phyloP scores from a whole-genome alignment of 2,329 filamentous ascomycete genomes.

The Fusarium sp. region DNA sequence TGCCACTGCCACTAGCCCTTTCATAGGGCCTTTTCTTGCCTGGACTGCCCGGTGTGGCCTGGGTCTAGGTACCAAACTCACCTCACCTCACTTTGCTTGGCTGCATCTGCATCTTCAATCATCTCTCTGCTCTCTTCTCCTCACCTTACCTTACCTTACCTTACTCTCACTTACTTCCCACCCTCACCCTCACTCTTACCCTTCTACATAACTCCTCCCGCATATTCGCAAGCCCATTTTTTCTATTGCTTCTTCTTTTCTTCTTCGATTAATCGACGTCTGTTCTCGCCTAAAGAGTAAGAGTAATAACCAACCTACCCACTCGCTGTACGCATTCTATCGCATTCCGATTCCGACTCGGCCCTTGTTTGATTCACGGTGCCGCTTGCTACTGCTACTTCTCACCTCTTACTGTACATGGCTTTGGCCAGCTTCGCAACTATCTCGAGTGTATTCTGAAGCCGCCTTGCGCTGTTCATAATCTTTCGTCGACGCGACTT shows the following conservation, averaged over 20 bases:
- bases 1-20: constrained; percentile 5
- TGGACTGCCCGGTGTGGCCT: background rate
- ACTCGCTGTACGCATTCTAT: constrained; percentile 13
- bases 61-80: constrained; percentile 14
- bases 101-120: constrained; percentile 41
- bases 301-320: constrained; percentile 26
- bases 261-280: constrained; percentile 23
- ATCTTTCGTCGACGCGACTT: constrained; percentile 32
- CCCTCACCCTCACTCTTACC: constrained; percentile 18
- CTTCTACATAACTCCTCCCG: constrained; percentile 14
- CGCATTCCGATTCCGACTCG: constrained; percentile 31
- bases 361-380: constrained; percentile 29
- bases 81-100: constrained; percentile 31
- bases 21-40: constrained; percentile 9
- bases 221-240: constrained; percentile 11
- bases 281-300: constrained; percentile 21
- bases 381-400: constrained; percentile 21
- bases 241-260: constrained; percentile 10
- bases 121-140: constrained; percentile 17
- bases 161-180: constrained; percentile 14
- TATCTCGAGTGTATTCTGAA: constrained; percentile 9
- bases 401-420: constrained; percentile 4
- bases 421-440: constrained; percentile 1
- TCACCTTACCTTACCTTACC: constrained; percentile 11
- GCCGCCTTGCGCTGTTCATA: background rate